These are phyloP conservation scores for Coemansia sp. DNA, from an alignment of 192 early-diverging fungal species.

Conservation along the genomic window DNA sequence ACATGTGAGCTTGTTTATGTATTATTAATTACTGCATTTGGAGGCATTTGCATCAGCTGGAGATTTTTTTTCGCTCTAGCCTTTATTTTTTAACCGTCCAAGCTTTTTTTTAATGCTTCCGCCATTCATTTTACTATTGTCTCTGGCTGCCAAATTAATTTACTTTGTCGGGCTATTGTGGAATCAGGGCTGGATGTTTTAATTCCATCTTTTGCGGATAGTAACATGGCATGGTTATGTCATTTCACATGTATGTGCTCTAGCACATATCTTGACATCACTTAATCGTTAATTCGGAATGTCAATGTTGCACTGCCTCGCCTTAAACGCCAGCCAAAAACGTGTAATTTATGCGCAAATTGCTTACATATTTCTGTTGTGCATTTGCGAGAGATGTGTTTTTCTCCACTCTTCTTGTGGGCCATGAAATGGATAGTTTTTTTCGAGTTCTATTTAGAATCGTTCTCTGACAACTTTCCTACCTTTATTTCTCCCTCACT, in stretches of 20 bases:
- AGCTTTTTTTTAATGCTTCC: not conserved
- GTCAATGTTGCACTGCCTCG: not conserved
- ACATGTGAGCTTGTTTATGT: slow-evolving; percentile 16
- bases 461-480: too few relatives aligned
- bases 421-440: not conserved
- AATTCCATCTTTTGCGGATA: slow-evolving; percentile 1
- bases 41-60: not conserved
- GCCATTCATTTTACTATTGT: not conserved
- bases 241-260: not conserved
- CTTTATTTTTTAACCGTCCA: not conserved
- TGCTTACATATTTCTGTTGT: not conserved
- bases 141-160: slow-evolving; percentile 9
- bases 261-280: not conserved
- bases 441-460: too few relatives aligned
- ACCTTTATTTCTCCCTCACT: too few relatives aligned
- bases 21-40: slow-evolving; percentile 22
- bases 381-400: not conserved
- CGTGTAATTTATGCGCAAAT: slow-evolving; percentile 8
- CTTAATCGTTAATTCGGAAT: slow-evolving; percentile 2
- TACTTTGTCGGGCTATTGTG: not conserved
- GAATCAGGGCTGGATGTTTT: slow-evolving; percentile 5
- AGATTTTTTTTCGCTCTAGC: not conserved
- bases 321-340: not conserved
- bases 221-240: not conserved
- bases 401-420: not conserved